Evolutionary conservation across 805 yeast species (phyloP), one percentile per base, ranked within the genome.

Genomic region (Maudiozyma pseudohumilis): DNA sequence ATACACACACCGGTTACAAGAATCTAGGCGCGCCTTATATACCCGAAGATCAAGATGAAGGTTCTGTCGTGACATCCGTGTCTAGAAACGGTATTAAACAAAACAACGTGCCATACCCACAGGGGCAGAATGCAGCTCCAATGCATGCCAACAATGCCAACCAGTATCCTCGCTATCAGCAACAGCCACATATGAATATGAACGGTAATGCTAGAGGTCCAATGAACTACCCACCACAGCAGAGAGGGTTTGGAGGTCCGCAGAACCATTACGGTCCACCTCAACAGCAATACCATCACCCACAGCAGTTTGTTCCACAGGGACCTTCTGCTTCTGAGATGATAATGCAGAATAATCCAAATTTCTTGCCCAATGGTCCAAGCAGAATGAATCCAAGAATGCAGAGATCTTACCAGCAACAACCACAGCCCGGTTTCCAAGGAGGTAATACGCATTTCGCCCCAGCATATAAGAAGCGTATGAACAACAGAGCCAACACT

Each of bases 11-110:
- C 18, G 18, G n/a, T 5, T 22, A 12, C 5, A 6, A n/a, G 2
- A 35, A 42, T 29, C 29, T 12, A 46, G 45, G 26, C 40, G n/a
- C n/a, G n/a, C n/a, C n/a, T n/a, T n/a, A n/a, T n/a, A 42, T n/a
- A n/a, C 32, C 22, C n/a, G 32, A 29, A 29, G n/a, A n/a, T 16
- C 31, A 15, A 26, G 17, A 18, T 11, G 51, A 45, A 15, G 75
- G 67, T 33, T 80, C 89, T 1, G 80, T 78, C 50, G 79, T 82
- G 57, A 81, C 92, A 1, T 77, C 86, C 36, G 83, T 82, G 2
- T 79, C 88, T 6, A 89, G 81, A 58, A 66, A 89, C 53, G 87
- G 78, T 20, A 68, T 75, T 12, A 81, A 81, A 49, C 16, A 16
- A 5, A n/a, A 7, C 9, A 15, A 12, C 10, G 10, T 83, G 81